Evolutionary conservation across 768 basidiomycete species (phyloP), one percentile per base, ranked within the genome.

Genomic region (Auriscalpium orientale): DNA sequence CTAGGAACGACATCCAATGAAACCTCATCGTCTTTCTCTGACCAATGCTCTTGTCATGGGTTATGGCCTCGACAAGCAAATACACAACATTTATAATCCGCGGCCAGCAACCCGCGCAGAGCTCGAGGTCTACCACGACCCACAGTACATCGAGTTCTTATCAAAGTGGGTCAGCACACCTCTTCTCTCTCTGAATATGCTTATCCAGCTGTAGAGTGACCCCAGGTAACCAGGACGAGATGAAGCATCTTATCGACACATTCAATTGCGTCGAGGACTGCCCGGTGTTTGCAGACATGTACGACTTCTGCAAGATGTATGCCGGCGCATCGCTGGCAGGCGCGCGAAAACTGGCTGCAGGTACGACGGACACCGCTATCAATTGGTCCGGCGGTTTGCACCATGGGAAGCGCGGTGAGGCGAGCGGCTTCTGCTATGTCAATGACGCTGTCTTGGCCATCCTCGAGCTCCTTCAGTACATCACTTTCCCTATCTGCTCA

Each of bases 321-420:
- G 81, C 95, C 2, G 97, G 97, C 0, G 94, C 81, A 0, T 94
- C 91, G 1, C 75, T 99, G 18, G 91, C 92, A 16, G 97, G 89
- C 1, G 95, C 95, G 10, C 76, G 93, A 18, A 95, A 93, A 68
- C 77, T 98, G 2, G 84, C 83, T 51, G 79, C 87, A 2, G 92
- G 91, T 1, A 67, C 85, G 2, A 92, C 94, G 16, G 97, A 99
- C 71, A 98, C 95, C 45, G 97, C 97, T 0, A 92, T 99, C 64
- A 98, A 98, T 66, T 99, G 97, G 97, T 94, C 94, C 20, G 97
- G 97, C 1, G 97, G 97, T 0, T 78, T 99, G 18, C 97, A 99
- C 71, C 97, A 99, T 65, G 97, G 95, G 2, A 98, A 98, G 74
- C 88, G 95, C 59, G 90, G 91, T 0, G 95, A 98, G 72, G 95